Evolutionary conservation across 306 rosid genomes (phyloP).

Genomic region (Rosa lucieae): DNA sequence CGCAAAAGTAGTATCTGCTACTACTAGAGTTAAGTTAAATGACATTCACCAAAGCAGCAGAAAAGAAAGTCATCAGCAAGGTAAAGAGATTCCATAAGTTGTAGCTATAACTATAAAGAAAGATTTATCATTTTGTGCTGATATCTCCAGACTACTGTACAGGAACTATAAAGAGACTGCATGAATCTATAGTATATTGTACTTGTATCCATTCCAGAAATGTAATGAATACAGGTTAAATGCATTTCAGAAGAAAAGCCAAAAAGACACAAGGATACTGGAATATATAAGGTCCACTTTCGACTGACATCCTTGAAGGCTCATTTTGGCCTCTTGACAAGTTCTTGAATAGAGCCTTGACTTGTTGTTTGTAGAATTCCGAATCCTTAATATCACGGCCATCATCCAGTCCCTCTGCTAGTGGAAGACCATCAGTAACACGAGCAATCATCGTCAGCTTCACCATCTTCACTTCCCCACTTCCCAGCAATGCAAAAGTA

Average conservation of each 20-base stretch:
- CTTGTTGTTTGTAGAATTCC: constrained; percentile 89
- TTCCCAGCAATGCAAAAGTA: constrained; percentile 19
- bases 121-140: background rate
- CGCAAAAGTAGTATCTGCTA: background rate
- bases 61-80: background rate
- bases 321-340: constrained; percentile 85
- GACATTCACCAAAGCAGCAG: background rate
- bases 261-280: constrained; percentile 69
- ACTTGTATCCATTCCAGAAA: no score
- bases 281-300: constrained; percentile 84
- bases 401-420: constrained; percentile 92
- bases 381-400: constrained; percentile 75
- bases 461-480: constrained; percentile 69
- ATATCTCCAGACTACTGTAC: background rate
- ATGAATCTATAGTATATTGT: background rate
- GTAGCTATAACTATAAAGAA: background rate
- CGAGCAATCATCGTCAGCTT: constrained; percentile 97
- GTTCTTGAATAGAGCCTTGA: constrained; percentile 87
- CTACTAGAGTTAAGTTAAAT: background rate
- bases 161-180: background rate
- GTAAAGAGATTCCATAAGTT: background rate
- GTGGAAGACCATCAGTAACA: constrained; percentile 89
- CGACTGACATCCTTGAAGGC: constrained; percentile 94
- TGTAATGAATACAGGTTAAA: background rate
- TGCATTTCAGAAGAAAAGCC: background rate